phyloP scores from a whole-genome alignment of 345 rosid genomes.

The Arabis alpina region DNA sequence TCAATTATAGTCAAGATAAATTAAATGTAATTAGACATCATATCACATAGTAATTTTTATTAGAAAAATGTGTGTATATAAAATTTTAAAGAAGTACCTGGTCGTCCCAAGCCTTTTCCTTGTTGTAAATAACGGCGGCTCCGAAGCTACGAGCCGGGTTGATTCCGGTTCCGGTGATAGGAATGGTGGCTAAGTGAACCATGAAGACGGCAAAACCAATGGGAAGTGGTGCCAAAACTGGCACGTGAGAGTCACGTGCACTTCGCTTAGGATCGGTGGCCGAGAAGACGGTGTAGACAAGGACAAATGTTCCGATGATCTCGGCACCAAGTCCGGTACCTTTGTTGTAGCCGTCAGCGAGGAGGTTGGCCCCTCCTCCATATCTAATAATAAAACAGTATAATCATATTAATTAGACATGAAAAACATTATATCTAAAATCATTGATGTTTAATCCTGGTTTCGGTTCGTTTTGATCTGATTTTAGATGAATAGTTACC shows the following conservation, averaged over 20 bases:
- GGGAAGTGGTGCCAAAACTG: slow-evolving; percentile 91
- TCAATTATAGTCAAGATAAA: not conserved
- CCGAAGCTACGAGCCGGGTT: slow-evolving; percentile 98
- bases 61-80: not conserved
- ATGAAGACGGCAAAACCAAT: slow-evolving; percentile 96
- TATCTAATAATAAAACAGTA: slow-evolving; percentile 29
- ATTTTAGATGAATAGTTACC: no score
- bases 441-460: no score
- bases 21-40: not conserved
- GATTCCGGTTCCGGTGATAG: slow-evolving; percentile 91
- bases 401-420: no score
- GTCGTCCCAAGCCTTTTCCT: slow-evolving; percentile 86
- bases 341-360: slow-evolving; percentile 54
- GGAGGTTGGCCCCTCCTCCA: slow-evolving; percentile 60
- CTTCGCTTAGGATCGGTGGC: slow-evolving; percentile 69
- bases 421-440: no score
- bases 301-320: slow-evolving; percentile 60
- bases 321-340: slow-evolving; percentile 60
- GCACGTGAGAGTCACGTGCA: slow-evolving; percentile 61
- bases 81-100: slow-evolving; percentile 51
- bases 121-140: slow-evolving; percentile 86
- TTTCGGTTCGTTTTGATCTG: no score
- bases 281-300: slow-evolving; percentile 66
- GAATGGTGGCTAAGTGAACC: slow-evolving; percentile 94
- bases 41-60: no score